Evolutionary conservation across 331 rosid species (phyloP).

Genomic region (Acacia pycnantha): DNA sequence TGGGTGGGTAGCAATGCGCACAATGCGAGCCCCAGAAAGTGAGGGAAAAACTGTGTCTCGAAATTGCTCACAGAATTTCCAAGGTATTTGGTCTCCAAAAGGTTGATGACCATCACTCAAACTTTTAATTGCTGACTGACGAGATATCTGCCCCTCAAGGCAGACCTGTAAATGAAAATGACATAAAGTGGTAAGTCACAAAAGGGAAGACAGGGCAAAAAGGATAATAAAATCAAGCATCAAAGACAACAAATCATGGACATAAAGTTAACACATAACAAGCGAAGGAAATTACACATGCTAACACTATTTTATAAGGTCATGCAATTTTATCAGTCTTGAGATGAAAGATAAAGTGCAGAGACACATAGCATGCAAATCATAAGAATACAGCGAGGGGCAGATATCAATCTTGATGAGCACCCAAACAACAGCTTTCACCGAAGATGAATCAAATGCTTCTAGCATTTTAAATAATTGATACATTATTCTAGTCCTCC

Average conservation of each 20-base stretch:
- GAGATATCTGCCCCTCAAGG: slow-evolving; percentile 95
- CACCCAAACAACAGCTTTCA: background rate
- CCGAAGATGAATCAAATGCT: background rate
- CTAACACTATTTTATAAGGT: background rate
- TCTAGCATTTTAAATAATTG: background rate
- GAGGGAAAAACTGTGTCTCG: slow-evolving; percentile 84
- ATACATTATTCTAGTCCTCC: background rate
- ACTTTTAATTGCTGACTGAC: slow-evolving; percentile 74
- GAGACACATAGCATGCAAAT: background rate
- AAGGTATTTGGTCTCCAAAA: slow-evolving; percentile 91
- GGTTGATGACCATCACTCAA: slow-evolving; percentile 86
- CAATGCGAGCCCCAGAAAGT: slow-evolving; percentile 95
- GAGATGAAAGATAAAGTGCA: background rate
- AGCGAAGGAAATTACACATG: background rate
- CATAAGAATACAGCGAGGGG: background rate
- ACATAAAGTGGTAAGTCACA: slow-evolving; percentile 3
- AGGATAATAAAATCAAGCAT: background rate
- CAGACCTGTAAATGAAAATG: slow-evolving; percentile 49
- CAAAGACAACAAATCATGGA: slow-evolving; percentile 12
- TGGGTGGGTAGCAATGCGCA: slow-evolving; percentile 97
- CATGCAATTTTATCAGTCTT: background rate
- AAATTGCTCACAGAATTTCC: slow-evolving; percentile 95
- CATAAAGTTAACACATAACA: background rate
- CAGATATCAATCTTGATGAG: background rate
- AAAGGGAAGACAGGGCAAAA: slow-evolving; percentile 14